Conservation (phyloP, 441 rosid genomes). For the Erodium texanum region DNA sequence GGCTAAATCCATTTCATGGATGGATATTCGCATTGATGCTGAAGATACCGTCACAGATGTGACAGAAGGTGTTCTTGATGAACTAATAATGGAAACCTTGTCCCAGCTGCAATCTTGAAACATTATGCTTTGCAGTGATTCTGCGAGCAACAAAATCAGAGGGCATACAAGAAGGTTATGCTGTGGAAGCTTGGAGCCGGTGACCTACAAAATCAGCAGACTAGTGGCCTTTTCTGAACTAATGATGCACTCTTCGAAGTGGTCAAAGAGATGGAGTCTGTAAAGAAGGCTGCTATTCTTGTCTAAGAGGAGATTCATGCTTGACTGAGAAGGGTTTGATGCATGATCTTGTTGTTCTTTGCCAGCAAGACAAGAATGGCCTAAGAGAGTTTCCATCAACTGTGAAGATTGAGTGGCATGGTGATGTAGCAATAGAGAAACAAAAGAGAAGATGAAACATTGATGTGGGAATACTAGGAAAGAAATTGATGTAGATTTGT, state of each 20-base stretch:
- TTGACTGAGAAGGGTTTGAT: not conserved
- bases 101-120: slow-evolving; percentile 22
- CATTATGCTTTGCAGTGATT: slow-evolving; percentile 1
- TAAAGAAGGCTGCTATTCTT: not conserved
- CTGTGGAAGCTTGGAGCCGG: not conserved
- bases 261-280: not conserved
- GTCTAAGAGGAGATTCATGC: not conserved
- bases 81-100: slow-evolving; percentile 34
- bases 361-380: not conserved
- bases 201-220: not conserved
- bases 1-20: slow-evolving; percentile 42
- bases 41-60: slow-evolving; percentile 43
- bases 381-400: not conserved
- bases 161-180: not conserved
- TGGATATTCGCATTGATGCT: slow-evolving; percentile 30
- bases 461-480: not conserved
- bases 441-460: slow-evolving; percentile 1
- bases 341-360: not conserved
- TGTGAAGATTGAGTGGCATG: not conserved
- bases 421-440: not conserved
- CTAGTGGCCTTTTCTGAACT: not conserved
- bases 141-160: too few relatives aligned
- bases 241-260: not conserved
- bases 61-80: slow-evolving; percentile 39
- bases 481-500: not conserved